Conservation (phyloP, 305 asterid species). For the Andrographis paniculata region DNA sequence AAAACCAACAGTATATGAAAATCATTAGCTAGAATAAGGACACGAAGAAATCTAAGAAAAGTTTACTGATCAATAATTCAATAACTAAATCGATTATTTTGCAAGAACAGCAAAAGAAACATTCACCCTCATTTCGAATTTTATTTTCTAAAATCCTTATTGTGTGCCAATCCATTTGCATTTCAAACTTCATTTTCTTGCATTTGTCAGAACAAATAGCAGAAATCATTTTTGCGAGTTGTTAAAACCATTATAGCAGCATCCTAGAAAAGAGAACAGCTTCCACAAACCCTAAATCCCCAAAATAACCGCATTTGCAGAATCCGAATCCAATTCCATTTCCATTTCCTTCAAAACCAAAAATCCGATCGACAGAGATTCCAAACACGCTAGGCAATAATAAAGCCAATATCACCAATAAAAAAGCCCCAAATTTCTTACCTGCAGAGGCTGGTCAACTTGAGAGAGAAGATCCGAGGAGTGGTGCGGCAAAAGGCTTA, state of each 20-base stretch:
- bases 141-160: too few species aligned
- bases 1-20: neutral
- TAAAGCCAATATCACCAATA: neutral
- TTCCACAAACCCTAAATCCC: constrained; percentile 3
- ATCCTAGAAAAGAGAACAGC: too few species aligned
- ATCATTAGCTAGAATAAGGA: neutral
- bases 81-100: neutral
- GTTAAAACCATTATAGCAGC: neutral
- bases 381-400: neutral
- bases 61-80: neutral
- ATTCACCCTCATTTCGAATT: too few species aligned
- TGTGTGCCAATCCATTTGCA: too few species aligned
- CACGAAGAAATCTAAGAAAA: too few species aligned
- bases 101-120: neutral
- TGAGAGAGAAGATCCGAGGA: constrained; percentile 98
- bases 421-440: constrained; percentile 7
- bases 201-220: too few species aligned
- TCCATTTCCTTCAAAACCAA: neutral
- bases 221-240: neutral
- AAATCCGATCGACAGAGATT: neutral
- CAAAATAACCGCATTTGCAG: neutral
- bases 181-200: too few species aligned
- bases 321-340: neutral
- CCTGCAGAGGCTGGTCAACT: constrained; percentile 98
- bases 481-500: constrained; percentile 84